These are phyloP conservation scores for Ustilago bromivora DNA, from an alignment of 1,284 basidiomycete species.

Conservation along the genomic window DNA sequence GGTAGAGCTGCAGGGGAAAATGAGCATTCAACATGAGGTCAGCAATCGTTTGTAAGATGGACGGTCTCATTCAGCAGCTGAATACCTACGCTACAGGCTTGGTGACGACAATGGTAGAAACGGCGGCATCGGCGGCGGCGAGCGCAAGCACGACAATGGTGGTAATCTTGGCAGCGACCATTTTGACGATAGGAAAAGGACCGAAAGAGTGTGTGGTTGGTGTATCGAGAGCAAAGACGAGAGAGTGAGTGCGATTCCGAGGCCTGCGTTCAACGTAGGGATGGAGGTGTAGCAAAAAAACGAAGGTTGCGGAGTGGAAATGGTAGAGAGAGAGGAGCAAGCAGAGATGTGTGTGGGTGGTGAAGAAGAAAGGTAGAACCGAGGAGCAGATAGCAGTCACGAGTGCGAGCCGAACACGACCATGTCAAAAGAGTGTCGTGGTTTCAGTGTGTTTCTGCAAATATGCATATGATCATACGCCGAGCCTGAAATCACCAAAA, in stretches of 20 bases:
- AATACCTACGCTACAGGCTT: constrained; percentile 56
- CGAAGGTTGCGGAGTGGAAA: constrained; percentile 6
- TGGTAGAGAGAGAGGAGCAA: not conserved
- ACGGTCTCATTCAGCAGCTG: not conserved
- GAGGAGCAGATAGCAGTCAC: not conserved
- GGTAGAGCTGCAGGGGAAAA: constrained; percentile 40
- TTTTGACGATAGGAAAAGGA: constrained; percentile 11
- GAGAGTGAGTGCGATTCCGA: constrained; percentile 14
- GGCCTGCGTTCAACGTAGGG: constrained; percentile 36
- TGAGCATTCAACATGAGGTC: not conserved
- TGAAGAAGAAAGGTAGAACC: constrained; percentile 4
- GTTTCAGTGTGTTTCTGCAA: not conserved
- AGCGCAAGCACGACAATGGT: constrained; percentile 46
- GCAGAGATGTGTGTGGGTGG: not conserved
- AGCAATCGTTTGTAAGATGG: not conserved
- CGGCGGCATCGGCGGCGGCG: constrained; percentile 40
- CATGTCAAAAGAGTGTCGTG: not conserved
- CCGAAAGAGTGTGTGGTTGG: constrained; percentile 6
- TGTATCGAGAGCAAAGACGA: constrained; percentile 8
- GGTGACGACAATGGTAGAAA: constrained; percentile 57
- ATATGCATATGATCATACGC: constrained; percentile 17
- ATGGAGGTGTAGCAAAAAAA: constrained; percentile 6
- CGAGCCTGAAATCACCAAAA: constrained; percentile 3
- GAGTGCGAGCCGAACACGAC: not conserved
- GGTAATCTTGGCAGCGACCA: constrained; percentile 42